phyloP scores from a whole-genome alignment of 106 monocot species.

The Dendrobium officinale region DNA sequence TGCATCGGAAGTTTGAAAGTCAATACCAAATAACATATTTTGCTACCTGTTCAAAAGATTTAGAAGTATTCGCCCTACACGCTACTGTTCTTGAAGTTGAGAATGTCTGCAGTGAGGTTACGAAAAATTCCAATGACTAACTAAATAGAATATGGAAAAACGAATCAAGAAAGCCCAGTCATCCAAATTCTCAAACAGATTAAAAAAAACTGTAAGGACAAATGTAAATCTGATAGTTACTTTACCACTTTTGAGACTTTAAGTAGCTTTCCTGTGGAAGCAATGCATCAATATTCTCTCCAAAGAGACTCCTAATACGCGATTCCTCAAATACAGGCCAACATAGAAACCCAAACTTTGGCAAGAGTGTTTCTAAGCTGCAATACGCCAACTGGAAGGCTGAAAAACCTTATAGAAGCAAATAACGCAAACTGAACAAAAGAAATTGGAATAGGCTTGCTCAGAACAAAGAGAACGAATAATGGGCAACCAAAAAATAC shows the following conservation, averaged over 20 bases:
- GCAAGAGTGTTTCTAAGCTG: not conserved
- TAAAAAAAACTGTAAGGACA: not conserved
- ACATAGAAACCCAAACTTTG: not conserved
- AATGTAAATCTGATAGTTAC: not conserved
- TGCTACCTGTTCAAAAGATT: not conserved
- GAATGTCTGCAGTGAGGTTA: not conserved
- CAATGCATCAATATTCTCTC: not conserved
- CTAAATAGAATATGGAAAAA: not conserved
- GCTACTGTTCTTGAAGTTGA: not conserved
- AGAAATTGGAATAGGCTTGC: not conserved
- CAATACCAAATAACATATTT: not conserved
- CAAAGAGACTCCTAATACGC: not conserved
- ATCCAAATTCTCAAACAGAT: not conserved
- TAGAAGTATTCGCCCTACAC: not conserved
- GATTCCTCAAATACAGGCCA: not conserved
- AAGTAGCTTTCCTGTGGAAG: not conserved
- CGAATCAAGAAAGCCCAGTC: not conserved
- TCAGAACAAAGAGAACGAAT: not conserved
- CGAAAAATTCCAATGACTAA: not conserved
- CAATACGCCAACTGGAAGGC: not conserved
- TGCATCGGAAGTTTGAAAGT: not conserved
- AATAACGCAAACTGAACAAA: not conserved
- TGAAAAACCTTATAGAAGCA: constrained; percentile 3
- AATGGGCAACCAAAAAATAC: not conserved
- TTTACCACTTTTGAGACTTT: not conserved